Conservation (phyloP, 768 basidiomycete genomes). For the Tricholoma sp. region DNA sequence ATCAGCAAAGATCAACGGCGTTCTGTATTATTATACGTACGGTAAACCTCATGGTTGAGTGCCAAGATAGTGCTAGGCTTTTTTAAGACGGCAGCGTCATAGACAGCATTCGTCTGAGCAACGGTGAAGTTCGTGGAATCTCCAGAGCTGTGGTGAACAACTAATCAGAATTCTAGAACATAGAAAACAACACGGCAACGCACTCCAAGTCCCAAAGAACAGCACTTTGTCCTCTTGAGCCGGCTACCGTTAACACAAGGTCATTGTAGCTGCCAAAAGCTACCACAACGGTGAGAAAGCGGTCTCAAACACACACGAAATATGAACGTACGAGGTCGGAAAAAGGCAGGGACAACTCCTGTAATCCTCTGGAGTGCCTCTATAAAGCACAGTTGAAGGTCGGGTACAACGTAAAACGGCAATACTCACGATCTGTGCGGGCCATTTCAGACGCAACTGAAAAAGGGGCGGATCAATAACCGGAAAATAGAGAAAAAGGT, state of each 20-base stretch:
- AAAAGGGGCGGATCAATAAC: background rate
- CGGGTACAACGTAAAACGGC: background rate
- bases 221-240: constrained; percentile 15
- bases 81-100: constrained; percentile 20
- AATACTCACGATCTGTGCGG: background rate
- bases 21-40: constrained; percentile 13
- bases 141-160: constrained; percentile 24
- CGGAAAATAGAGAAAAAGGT: background rate
- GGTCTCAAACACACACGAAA: background rate
- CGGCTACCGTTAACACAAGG: constrained; percentile 15
- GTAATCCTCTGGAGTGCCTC: constrained; percentile 17
- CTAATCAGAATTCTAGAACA: background rate
- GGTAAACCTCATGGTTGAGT: constrained; percentile 35
- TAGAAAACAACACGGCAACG: background rate
- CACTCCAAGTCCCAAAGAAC: constrained; percentile 37
- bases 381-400: background rate
- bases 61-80: constrained; percentile 33
- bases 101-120: constrained; percentile 23
- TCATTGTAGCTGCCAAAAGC: constrained; percentile 21
- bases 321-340: constrained; percentile 17
- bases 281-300: background rate
- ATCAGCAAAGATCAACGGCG: background rate
- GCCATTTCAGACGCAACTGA: background rate
- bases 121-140: constrained; percentile 31
- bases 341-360: constrained; percentile 18